These are phyloP conservation scores for Microdochium bolleyi DNA, from an alignment of 2,329 filamentous ascomycete species.

Conservation along the genomic window DNA sequence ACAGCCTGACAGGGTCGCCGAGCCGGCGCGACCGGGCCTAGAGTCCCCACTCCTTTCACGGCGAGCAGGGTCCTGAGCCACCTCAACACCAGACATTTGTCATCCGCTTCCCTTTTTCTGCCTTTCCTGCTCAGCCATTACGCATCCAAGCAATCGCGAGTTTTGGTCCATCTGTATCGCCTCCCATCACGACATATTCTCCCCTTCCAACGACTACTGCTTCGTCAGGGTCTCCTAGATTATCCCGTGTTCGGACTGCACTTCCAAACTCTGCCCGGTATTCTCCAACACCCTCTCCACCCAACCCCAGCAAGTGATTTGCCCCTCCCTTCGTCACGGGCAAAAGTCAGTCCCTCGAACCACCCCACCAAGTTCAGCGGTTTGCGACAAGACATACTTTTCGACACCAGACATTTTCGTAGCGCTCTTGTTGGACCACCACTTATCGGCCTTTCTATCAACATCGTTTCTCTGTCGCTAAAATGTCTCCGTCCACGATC, in stretches of 20 bases:
- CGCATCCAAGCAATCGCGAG: background rate
- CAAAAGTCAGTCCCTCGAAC: background rate
- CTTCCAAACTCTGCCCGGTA: background rate
- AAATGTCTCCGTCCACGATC: slow-evolving; percentile 9
- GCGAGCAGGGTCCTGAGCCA: background rate
- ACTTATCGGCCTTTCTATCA: background rate
- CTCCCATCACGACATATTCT: background rate
- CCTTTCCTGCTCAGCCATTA: background rate
- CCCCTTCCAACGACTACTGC: background rate
- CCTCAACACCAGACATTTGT: background rate
- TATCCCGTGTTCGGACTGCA: background rate
- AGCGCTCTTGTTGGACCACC: background rate
- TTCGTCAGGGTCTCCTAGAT: no score
- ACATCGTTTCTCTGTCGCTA: background rate
- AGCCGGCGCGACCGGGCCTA: background rate
- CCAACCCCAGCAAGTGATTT: background rate
- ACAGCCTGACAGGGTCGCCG: no score
- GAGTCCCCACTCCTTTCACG: background rate
- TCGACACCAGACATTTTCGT: background rate
- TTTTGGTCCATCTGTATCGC: background rate
- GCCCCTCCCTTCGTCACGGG: background rate
- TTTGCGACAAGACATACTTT: background rate
- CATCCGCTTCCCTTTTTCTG: background rate
- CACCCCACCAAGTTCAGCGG: background rate
- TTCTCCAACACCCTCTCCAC: background rate